Evolutionary conservation across 306 rosid species (phyloP), one percentile per base, ranked within the genome.

Genomic region (Hippophae gyantsensis): DNA sequence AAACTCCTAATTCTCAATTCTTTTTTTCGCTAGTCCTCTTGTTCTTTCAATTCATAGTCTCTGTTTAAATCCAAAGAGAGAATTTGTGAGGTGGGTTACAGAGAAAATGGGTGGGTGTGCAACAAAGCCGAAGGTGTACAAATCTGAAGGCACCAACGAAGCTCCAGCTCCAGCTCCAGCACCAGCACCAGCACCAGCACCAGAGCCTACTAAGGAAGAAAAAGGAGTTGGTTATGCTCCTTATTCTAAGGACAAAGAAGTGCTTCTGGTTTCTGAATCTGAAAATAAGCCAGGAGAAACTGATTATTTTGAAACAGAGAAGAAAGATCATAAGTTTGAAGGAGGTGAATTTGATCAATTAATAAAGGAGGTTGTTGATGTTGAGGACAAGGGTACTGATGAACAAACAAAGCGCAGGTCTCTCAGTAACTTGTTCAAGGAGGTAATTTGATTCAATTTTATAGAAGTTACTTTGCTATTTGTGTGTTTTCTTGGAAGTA

Each of bases 61-160:
- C 45, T 43, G 18, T 57, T 13, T 57, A 51, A n/a, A 10, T 11
- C 43, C 25, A 25, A 1, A 49, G 56, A 48, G n/a, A 23, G 43
- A 63, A 1, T 49, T 49, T 32, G 38, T 32, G 38, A 32, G 38
- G 9, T 49, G 53, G 23, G 14, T 12, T 12, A 5, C 7, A 49
- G 14, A 49, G 53, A 23, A 49, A 12, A 85, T 85, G 93, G 93
- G 93, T 41, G 93, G 77, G 47, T 85, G 93, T 58, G 86, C 88
- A 0, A 77, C 88, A 1, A 85, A 85, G 63, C 88, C 93, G 0
- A 79, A 65, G 73, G 86, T 79, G 6, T 49, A 38, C 0, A 72
- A 74, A 59, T 13, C 59, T 13, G 79, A 65, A 1, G 75, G 23
- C 6, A 43, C 32, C 1, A 60, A 18, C 0, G 67, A 57, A 7